Conservation (phyloP, 108 stramenopile species). For the Parmales sp. region DNA sequence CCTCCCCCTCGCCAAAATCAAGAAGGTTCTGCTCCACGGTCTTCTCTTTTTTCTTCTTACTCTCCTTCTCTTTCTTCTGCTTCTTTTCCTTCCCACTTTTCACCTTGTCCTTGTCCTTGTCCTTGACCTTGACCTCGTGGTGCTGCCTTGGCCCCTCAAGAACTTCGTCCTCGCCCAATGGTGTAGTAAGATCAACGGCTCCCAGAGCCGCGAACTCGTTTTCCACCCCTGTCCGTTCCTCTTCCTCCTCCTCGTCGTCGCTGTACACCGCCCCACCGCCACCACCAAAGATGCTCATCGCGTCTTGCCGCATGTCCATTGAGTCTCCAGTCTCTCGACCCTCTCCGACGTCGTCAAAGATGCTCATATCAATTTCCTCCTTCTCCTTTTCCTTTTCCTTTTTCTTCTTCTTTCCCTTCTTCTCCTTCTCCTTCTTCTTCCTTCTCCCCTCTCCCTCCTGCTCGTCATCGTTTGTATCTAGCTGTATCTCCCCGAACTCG, state of each 20-base stretch:
- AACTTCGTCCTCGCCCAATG: constrained; percentile 68
- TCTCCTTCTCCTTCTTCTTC: not conserved
- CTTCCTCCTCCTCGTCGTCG: constrained; percentile 55
- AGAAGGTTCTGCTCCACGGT: not conserved
- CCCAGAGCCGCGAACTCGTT: constrained; percentile 57
- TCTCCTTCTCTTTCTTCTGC: not conserved
- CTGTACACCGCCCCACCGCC: constrained; percentile 32
- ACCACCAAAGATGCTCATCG: constrained; percentile 6
- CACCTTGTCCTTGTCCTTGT: constrained; percentile 9
- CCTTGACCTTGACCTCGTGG: constrained; percentile 31
- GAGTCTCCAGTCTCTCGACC: not conserved
- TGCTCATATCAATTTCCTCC: not conserved
- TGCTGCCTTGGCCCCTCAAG: constrained; percentile 55
- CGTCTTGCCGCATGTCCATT: not conserved
- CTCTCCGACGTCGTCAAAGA: constrained; percentile 8
- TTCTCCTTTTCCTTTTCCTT: constrained; percentile 1
- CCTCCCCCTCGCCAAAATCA: not conserved
- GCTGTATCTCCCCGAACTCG: not conserved
- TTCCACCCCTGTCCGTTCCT: constrained; percentile 24
- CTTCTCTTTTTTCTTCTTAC: not conserved
- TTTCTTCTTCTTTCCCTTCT: constrained; percentile 14
- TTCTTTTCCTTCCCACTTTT: not conserved
- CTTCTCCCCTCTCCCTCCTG: not conserved
- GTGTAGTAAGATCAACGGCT: constrained; percentile 68
- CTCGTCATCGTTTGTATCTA: not conserved